Evolutionary conservation across 2,329 filamentous ascomycete species (phyloP).

Genomic region (Lasiodiplodia sp.): DNA sequence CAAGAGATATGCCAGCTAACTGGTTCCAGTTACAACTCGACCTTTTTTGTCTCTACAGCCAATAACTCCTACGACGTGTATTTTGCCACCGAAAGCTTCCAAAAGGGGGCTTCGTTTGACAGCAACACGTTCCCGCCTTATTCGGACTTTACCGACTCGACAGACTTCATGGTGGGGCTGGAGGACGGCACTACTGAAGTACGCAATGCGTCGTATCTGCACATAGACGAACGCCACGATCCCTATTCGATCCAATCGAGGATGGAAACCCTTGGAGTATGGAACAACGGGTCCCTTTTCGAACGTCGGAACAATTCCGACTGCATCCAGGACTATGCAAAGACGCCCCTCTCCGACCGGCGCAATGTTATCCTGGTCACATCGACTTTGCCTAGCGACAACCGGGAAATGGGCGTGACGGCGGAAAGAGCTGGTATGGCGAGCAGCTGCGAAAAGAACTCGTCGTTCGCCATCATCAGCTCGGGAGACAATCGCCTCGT

Average conservation of each 20-base stretch:
- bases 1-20: not conserved
- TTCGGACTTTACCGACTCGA: not conserved
- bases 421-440: not conserved
- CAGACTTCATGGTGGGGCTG: not conserved
- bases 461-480: not conserved
- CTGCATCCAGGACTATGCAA: conserved; percentile 36
- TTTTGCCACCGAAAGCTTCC: conserved; percentile 32
- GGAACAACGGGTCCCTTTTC: not conserved
- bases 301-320: conserved; percentile 30
- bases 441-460: not conserved
- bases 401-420: not conserved
- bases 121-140: not conserved
- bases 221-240: not conserved
- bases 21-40: conserved; percentile 38
- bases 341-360: conserved; percentile 30
- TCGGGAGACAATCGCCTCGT: not conserved
- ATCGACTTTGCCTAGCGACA: not conserved
- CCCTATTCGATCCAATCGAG: conserved; percentile 8
- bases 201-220: not conserved
- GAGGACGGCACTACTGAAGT: conserved; percentile 1
- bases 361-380: conserved; percentile 34
- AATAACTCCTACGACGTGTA: conserved; percentile 34
- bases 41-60: conserved; percentile 35
- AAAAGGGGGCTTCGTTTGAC: conserved; percentile 29
- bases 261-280: not conserved